Evolutionary conservation across 2,329 filamentous ascomycete genomes (phyloP), one percentile per base, ranked within the genome.

Genomic region (Exophiala dermatitidis): DNA sequence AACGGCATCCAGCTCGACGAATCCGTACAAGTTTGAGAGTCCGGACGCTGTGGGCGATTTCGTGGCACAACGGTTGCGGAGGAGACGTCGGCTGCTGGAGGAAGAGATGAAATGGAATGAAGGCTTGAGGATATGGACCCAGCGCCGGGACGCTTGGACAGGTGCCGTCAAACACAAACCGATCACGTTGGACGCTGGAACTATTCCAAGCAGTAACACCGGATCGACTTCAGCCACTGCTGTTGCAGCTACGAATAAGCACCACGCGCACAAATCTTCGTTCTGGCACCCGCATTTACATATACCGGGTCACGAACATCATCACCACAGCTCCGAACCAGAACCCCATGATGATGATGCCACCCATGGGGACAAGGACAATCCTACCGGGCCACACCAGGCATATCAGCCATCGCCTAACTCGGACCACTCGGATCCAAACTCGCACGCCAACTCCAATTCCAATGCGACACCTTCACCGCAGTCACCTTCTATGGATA

Each of bases 61-160:
- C 1, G 66, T 73, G 3, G 66, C 74, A 3, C 75, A 77, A 42
- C 77, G 77, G 52, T 78, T 76, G 56, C 74, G 80, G 34, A 78
- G 76, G 57, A 75, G 80, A 40, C 75, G 82, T 50, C 78, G 75
- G 61, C 78, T 75, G 46, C 66, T 81, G 46, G 77, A 80, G 57
- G 80, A 82, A 52, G 85, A 88, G 71, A 79, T 83, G 71, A 68
- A 74, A 31, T 94, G 86, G 84, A 97, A 96, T 64, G 76, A 84
- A 36, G 91, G 91, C 0, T 68, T 96, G 52, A 79, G 83, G n/a
- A 86, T 85, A 67, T 97, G 88, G 70, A 80, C 84, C 54, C 80
- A 84, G 31, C 77, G 88, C 54, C 79, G 90, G 46, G 83, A 95
- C 70, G 83, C 82, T 4, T 97, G 91, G 91, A 91, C 90, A 1